A percentile compares a stretch with the other conserved stretches of the same genome.
Evolutionary conservation across 169 alveolate genomes (phyloP).

Genomic region (Eimeria praecox): DNA sequence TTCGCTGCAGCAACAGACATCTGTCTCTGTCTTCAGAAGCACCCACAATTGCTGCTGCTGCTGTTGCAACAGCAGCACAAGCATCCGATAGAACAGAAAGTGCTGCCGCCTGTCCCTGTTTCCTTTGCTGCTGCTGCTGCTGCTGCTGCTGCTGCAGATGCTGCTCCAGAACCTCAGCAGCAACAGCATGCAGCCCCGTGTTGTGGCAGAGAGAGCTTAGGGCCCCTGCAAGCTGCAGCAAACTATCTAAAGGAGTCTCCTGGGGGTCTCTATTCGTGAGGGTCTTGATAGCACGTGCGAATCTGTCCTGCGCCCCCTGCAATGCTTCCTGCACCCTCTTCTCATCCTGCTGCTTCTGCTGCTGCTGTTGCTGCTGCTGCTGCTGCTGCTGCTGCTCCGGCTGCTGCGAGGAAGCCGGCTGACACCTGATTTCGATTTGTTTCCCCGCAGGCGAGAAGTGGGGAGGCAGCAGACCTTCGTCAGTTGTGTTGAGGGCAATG

Average conservation of each 20-base stretch:
- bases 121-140: constrained; percentile 82
- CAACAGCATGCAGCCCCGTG: constrained; percentile 58
- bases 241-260: background rate
- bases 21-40: background rate
- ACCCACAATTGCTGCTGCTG: constrained; percentile 58
- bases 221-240: constrained; percentile 40
- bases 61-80: constrained; percentile 66
- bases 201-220: constrained; percentile 7
- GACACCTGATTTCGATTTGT: constrained; percentile 69
- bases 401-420: background rate
- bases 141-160: constrained; percentile 80
- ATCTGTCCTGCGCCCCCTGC: background rate
- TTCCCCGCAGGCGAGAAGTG: constrained; percentile 70
- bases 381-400: constrained; percentile 16
- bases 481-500: constrained; percentile 52
- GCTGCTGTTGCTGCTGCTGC: constrained; percentile 70
- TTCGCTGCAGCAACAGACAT: background rate
- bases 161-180: constrained; percentile 41
- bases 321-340: background rate
- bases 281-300: background rate
- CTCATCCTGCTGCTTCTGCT: background rate
- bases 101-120: background rate
- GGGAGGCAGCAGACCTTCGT: constrained; percentile 57
- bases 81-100: constrained; percentile 23
- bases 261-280: background rate